phyloP scores from a whole-genome alignment of 805 yeast genomes.

The Torulaspora gathmanii region DNA sequence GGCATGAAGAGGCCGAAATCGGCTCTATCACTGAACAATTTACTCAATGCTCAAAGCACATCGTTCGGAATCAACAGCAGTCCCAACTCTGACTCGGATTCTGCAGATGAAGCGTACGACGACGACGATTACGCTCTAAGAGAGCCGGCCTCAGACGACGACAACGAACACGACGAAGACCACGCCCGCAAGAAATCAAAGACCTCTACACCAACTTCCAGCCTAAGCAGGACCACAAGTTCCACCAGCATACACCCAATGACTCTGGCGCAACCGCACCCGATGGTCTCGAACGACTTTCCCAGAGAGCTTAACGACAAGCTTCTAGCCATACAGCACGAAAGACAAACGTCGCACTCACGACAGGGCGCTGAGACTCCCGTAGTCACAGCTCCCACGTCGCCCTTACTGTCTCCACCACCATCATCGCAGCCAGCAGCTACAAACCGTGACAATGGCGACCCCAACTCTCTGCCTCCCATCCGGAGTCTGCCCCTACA shows the following conservation, averaged over 20 bases:
- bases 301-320: constrained; percentile 19
- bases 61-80: constrained; percentile 5
- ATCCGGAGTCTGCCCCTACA: constrained; percentile 33
- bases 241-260: constrained; percentile 14
- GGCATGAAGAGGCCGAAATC: constrained; percentile 25
- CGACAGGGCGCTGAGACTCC: constrained; percentile 4
- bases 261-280: not conserved
- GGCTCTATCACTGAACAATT: constrained; percentile 21
- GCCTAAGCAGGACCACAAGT: constrained; percentile 27
- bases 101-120: constrained; percentile 11
- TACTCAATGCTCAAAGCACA: constrained; percentile 13
- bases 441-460: constrained; percentile 3
- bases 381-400: constrained; percentile 8
- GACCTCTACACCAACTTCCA: constrained; percentile 27
- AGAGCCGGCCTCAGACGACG: constrained; percentile 17
- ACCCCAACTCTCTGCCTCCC: constrained; percentile 27
- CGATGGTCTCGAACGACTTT: not conserved
- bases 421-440: constrained; percentile 1
- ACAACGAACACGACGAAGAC: constrained; percentile 17
- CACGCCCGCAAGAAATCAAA: constrained; percentile 29
- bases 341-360: constrained; percentile 12
- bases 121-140: constrained; percentile 10
- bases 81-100: constrained; percentile 18
- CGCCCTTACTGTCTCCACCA: constrained; percentile 12
- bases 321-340: constrained; percentile 24